Evolutionary conservation across 1,139 yeast genomes (phyloP).

Genomic region (Blastobotrys raffinosifermentans): DNA sequence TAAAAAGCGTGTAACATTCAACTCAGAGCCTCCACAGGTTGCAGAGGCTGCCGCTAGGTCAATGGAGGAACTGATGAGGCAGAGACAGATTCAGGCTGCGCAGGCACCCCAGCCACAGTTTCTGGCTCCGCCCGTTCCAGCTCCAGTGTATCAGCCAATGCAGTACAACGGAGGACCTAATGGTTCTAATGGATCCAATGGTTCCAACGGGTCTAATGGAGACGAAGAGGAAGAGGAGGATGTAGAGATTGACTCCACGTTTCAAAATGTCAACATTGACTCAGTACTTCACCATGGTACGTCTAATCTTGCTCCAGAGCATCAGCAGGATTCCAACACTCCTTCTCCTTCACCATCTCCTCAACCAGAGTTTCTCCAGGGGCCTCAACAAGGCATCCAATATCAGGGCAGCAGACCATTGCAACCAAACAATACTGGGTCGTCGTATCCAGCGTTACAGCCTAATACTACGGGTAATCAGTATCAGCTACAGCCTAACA

Average conservation of each 20-base stretch:
- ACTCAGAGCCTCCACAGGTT: constrained; percentile 34
- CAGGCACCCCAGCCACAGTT: constrained; percentile 2
- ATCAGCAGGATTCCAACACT: constrained; percentile 8
- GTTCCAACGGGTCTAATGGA: constrained; percentile 5
- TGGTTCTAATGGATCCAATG: no score
- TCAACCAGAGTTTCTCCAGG: constrained; percentile 2
- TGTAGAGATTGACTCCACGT: constrained; percentile 29
- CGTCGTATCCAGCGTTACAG: no score
- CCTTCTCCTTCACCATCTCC: constrained; percentile 12
- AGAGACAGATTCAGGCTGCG: constrained; percentile 17
- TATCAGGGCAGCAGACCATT: constrained; percentile 2
- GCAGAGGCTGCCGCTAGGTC: constrained; percentile 38
- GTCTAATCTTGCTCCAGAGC: constrained; percentile 27
- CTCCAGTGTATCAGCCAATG: no score
- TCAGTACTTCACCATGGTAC: constrained; percentile 35
- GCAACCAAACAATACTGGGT: not conserved
- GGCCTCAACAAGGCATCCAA: constrained; percentile 1
- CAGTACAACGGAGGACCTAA: no score
- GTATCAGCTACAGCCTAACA: not conserved
- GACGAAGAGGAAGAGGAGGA: constrained; percentile 33
- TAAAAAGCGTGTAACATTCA: constrained; percentile 35
- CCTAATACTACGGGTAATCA: no score
- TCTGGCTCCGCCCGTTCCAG: no score
- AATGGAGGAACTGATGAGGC: constrained; percentile 35
- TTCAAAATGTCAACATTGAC: constrained; percentile 36